Base-by-base conservation (phyloP, 2,329 filamentous ascomycete species). In the Camillea tinctor region DNA sequence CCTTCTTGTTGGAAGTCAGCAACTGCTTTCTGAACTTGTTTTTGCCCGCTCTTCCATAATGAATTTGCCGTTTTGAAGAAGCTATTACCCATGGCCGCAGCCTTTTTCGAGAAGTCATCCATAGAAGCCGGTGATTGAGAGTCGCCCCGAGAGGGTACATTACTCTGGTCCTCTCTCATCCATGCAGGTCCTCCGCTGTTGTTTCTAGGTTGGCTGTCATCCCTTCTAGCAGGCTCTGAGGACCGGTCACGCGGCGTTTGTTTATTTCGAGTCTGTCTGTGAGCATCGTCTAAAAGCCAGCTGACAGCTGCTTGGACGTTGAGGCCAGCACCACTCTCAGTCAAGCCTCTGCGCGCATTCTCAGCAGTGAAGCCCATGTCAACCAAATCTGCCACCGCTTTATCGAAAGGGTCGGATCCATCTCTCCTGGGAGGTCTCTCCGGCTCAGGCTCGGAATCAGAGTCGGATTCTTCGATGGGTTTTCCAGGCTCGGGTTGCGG, bases 51-150 rank as follows among this genome's bases (percentile, higher is more conserved):
- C 73, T 97, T 99, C 95, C 95, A 99, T 0, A 98, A 78, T 0
- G 92, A 94, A 66, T 96, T 96, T 1, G 95, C 95, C 2, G 93
- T 95, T 74, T 99, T 99, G 74, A 98, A 88, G 13, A 99, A 76
- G 63, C 84, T 96, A 51, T 80, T 92, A 0, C 95, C 91, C 71
- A 98, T 82, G 36, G 93, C 90, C 5, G 92, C 87, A 2, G 94
- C 94, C 50, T 89, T 84, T 70, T 94, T 92, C 17, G 91, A 81
- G 58, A 96, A 82, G 68, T 97, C 94, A 56, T 82, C 87, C 1
- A 93, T 79, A 50, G 76, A 76, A 9, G 80, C 81, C 3, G 84
- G 84, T 1, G 87, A 86, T 60, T 79, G 77, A 60, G 78, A 84
- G 55, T 88, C 83, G 58, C 81, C 77, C 19, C 80, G 76, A 23